These are phyloP conservation scores for Colletotrichum viniferum DNA, from an alignment of 2,329 filamentous ascomycete species.

Conservation along the genomic window DNA sequence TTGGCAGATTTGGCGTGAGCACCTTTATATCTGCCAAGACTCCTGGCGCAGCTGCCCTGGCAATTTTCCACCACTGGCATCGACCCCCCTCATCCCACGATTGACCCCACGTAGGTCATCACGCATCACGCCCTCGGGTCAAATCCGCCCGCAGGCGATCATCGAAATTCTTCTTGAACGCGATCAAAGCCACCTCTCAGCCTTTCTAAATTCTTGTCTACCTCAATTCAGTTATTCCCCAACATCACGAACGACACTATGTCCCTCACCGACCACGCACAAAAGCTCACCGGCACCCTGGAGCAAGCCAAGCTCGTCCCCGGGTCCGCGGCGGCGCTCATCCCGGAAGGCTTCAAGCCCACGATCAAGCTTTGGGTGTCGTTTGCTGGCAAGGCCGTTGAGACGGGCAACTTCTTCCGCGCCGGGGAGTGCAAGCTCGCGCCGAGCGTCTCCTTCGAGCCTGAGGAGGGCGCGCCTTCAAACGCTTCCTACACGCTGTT, in stretches of 20 bases:
- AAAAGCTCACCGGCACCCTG: conserved; percentile 34
- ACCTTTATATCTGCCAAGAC: conserved; percentile 13
- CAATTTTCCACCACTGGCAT: conserved; percentile 21
- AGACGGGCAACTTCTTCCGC: conserved; percentile 44
- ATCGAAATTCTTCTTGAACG: not conserved
- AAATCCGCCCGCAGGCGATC: conserved; percentile 1
- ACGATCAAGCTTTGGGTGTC: conserved; percentile 41
- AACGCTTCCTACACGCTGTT: conserved; percentile 48
- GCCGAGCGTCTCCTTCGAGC: conserved; percentile 39
- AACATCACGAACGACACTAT: not conserved
- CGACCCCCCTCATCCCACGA: not conserved
- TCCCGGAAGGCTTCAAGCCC: conserved; percentile 47
- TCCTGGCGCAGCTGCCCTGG: not conserved
- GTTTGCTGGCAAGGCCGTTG: conserved; percentile 35
- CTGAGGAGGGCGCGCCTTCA: conserved; percentile 34
- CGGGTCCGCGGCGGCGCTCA: conserved; percentile 41
- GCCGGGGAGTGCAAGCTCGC: conserved; percentile 38
- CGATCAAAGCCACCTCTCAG: not conserved
- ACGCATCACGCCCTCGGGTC: conserved; percentile 4
- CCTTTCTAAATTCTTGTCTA: not conserved
- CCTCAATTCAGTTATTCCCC: not conserved
- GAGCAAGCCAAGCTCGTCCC: conserved; percentile 43
- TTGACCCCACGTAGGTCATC: conserved; percentile 18
- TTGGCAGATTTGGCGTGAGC: not conserved
- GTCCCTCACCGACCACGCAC: conserved; percentile 23